Evolutionary conservation across 192 early-diverging fungal species (phyloP).

Genomic region (Backusella australiensis): DNA sequence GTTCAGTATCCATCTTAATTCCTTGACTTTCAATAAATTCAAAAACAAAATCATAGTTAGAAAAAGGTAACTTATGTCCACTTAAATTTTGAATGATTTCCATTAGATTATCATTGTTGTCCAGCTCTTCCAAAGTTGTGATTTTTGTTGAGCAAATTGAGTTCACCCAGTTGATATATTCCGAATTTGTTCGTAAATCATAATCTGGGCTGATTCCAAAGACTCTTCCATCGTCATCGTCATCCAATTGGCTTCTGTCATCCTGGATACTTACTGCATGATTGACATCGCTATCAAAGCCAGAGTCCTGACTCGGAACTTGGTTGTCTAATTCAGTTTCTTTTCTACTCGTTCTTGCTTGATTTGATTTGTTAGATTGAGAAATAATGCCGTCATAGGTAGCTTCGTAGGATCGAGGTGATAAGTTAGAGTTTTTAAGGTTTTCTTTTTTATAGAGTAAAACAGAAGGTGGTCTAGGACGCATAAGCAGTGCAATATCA

Average conservation of each 20-base stretch:
- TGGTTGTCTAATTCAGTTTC: not conserved
- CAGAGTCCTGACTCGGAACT: not conserved
- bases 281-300: not conserved
- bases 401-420: conserved; percentile 9
- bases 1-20: not conserved
- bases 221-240: not conserved
- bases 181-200: not conserved
- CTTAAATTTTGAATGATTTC: not conserved
- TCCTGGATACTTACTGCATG: not conserved
- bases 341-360: not conserved
- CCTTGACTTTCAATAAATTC: not conserved
- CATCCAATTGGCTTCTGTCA: not conserved
- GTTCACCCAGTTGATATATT: not conserved
- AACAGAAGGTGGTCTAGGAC: conserved; percentile 47
- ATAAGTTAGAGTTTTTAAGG: conserved; percentile 6
- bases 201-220: not conserved
- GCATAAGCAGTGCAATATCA: conserved; percentile 48
- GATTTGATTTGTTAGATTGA: not conserved
- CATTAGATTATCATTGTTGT: not conserved
- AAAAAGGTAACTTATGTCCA: not conserved
- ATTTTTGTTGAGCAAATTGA: not conserved
- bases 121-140: not conserved
- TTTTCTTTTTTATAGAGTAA: conserved; percentile 27
- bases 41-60: not conserved
- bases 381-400: not conserved